These are phyloP conservation scores for Acanthamoeba culbertsoni DNA, from an alignment of 208 protist genomes.

Conservation along the genomic window DNA sequence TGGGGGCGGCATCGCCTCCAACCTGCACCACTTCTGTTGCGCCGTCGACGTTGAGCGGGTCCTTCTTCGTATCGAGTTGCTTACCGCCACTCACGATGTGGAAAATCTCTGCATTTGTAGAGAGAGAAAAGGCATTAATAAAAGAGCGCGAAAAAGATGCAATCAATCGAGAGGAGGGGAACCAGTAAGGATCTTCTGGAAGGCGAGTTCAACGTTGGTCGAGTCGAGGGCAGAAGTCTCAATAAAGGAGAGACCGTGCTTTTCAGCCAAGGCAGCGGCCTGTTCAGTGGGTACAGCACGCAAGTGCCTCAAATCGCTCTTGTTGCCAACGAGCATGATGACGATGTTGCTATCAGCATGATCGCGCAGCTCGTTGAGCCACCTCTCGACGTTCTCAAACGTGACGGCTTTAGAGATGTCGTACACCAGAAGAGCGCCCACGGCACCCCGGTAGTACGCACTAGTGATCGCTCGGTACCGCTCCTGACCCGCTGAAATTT, in stretches of 20 bases:
- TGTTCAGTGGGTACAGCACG: slow-evolving; percentile 90
- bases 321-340: slow-evolving; percentile 99
- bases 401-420: slow-evolving; percentile 97
- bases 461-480: slow-evolving; percentile 97
- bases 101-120: not conserved
- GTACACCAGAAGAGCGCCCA: slow-evolving; percentile 98
- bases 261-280: slow-evolving; percentile 93
- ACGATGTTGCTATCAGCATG: slow-evolving; percentile 95
- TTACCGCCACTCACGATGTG: slow-evolving; percentile 27
- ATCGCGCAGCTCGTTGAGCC: slow-evolving; percentile 97
- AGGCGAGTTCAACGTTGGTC: slow-evolving; percentile 98
- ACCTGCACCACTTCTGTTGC: not conserved
- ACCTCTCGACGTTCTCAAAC: slow-evolving; percentile 96
- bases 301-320: slow-evolving; percentile 89
- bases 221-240: slow-evolving; percentile 97
- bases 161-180: not conserved
- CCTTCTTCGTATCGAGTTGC: slow-evolving; percentile 17
- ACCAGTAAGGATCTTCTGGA: slow-evolving; percentile 95
- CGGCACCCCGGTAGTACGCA: slow-evolving; percentile 96
- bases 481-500: slow-evolving; percentile 93
- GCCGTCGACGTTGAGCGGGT: not conserved
- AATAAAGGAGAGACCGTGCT: slow-evolving; percentile 96
- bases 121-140: not conserved
- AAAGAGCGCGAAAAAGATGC: not conserved
- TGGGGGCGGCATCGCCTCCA: not conserved